These are phyloP conservation scores for Phoma sp. DNA, from an alignment of 2,329 filamentous ascomycete species.

Conservation along the genomic window DNA sequence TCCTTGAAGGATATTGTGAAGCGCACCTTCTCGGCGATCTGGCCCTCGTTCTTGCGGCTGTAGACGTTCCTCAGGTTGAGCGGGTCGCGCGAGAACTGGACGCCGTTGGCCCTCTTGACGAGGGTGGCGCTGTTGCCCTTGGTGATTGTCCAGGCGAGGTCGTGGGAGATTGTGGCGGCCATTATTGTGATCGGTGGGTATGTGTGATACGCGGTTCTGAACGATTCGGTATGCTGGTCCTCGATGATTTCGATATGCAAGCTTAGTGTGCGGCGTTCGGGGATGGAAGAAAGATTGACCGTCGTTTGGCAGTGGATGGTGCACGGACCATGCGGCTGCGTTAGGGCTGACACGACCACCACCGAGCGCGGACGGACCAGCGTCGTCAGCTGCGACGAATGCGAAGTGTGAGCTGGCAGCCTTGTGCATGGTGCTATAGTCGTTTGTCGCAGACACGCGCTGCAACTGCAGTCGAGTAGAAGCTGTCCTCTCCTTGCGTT, in stretches of 20 bases:
- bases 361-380: neutral
- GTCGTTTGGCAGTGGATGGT: slow-evolving; percentile 8
- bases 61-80: slow-evolving; percentile 93
- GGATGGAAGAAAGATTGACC: slow-evolving; percentile 27
- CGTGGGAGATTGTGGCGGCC: slow-evolving; percentile 74
- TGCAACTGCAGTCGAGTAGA: too few relatives aligned
- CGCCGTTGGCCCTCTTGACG: slow-evolving; percentile 86
- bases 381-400: neutral
- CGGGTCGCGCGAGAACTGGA: slow-evolving; percentile 92
- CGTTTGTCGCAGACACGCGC: too few relatives aligned
- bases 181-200: slow-evolving; percentile 51
- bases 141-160: slow-evolving; percentile 93
- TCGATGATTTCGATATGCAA: slow-evolving; percentile 8
- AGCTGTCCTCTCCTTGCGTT: slow-evolving; percentile 6
- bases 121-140: slow-evolving; percentile 88
- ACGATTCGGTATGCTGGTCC: slow-evolving; percentile 23
- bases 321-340: neutral
- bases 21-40: slow-evolving; percentile 88
- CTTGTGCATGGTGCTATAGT: too few relatives aligned
- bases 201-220: slow-evolving; percentile 31
- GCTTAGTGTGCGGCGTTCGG: slow-evolving; percentile 26
- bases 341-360: neutral
- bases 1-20: neutral
- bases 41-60: slow-evolving; percentile 92
- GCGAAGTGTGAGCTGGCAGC: too few relatives aligned